Evolutionary conservation across 495 filamentous ascomycete genomes (phyloP).

Genomic region (Penicillium ochrochloron): DNA sequence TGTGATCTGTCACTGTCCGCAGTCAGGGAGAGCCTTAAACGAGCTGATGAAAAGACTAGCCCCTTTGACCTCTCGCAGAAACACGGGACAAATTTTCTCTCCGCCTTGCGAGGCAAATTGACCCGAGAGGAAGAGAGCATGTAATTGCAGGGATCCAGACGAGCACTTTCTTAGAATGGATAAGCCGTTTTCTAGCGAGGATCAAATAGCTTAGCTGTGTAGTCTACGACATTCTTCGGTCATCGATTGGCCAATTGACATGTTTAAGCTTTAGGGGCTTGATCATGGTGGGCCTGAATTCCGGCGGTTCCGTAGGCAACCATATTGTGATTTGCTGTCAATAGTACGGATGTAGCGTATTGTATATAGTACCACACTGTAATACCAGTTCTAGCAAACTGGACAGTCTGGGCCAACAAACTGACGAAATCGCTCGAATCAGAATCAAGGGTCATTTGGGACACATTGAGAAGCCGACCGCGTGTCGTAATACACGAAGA

Average conservation of each 20-base stretch:
- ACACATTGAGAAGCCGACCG: too few relatives aligned
- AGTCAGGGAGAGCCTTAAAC: not conserved
- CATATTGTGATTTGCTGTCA: constrained; percentile 1
- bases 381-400: not conserved
- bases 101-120: not conserved
- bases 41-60: not conserved
- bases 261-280: not conserved
- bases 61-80: not conserved
- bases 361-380: not conserved
- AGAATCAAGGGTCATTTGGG: too few relatives aligned
- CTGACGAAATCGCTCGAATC: too few relatives aligned
- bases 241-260: not conserved
- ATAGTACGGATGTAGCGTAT: too few relatives aligned
- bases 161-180: not conserved
- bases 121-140: too few relatives aligned
- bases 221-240: not conserved
- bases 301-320: not conserved
- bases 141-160: not conserved
- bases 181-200: not conserved
- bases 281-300: not conserved
- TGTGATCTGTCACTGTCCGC: too few relatives aligned
- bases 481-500: too few relatives aligned
- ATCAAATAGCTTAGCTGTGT: not conserved
- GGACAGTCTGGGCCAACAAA: not conserved
- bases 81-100: not conserved